Evolutionary conservation across 2,329 filamentous ascomycete genomes (phyloP), one percentile per base, ranked within the genome.

Genomic region (Colletotrichum trifolii): DNA sequence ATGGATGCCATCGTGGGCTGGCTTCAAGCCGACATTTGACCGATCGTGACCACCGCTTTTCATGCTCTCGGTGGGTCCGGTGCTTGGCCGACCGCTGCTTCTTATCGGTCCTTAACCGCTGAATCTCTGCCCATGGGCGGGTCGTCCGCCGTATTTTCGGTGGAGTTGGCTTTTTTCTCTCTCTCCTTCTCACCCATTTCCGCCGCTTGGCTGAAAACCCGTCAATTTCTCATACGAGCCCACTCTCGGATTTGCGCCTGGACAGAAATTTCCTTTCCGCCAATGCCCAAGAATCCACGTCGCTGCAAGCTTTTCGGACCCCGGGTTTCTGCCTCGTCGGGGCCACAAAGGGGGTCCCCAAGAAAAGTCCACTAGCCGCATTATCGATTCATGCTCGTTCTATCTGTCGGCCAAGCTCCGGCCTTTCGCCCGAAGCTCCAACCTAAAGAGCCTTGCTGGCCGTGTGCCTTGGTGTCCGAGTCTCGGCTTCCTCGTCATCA

Each of bases 41-140:
- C 64, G 64, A 64, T 60, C 15, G 46, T 58, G 54, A 66, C 64
- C 38, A 66, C 43, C 43, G 39, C 12, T 48, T 64, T 66, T 66
- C 45, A 66, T 66, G 64, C 64, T 54, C 48, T 60, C 64, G 54
- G 64, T 66, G 64, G 64, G 60, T 15, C 64, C 54, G 60, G 60
- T 36, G 39, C 60, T 64, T 58, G 60, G 64, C 54, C 59, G 60
- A 64, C 54, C 46, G 43, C 54, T 64, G 53, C 54, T 49, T 52
- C 64, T 53, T 66, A 66, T 66, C 64, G 64, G 64, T 64, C 64
- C 64, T 64, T 66, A 66, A 62, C 58, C 63, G 63, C 63, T 66
- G 54, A 64, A 64, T 64, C 60, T 66, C 35, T 52, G 49, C 38
- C 43, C 35, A 38, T 54, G 54, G 25, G 64, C 60, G 64, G 60